Evolutionary conservation across 23 red algal species (phyloP).

Genomic region (Chondrus crispus): DNA sequence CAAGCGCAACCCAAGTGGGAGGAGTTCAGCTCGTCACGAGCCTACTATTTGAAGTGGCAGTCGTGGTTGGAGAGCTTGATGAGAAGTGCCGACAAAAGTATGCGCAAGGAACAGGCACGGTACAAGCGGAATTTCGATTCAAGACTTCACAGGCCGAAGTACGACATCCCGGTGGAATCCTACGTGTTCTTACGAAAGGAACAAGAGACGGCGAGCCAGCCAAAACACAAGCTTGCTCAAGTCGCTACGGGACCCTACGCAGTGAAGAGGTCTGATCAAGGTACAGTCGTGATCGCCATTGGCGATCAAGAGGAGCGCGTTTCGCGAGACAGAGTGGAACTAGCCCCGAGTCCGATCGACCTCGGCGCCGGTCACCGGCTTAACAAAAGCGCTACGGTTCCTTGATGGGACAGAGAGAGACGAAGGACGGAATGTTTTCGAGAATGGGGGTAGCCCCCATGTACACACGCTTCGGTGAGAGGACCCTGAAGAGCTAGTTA

Average conservation of each 20-base stretch:
- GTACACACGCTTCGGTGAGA: too few species aligned
- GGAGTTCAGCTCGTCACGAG: not conserved
- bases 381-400: too few species aligned
- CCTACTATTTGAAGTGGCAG: not conserved
- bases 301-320: not conserved
- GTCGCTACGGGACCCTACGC: not conserved
- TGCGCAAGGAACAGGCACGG: not conserved
- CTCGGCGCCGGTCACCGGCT: too few species aligned
- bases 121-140: constrained; percentile 11
- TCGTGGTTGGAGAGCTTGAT: not conserved
- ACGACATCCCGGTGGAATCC: not conserved
- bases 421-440: too few species aligned
- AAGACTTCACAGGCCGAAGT: not conserved
- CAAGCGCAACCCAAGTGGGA: not conserved
- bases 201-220: not conserved
- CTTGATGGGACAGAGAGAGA: too few species aligned
- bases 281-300: not conserved
- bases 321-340: not conserved
- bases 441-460: too few species aligned
- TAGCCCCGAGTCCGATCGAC: not conserved
- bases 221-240: not conserved
- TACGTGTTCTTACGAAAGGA: not conserved
- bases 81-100: not conserved
- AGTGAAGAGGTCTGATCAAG: not conserved
- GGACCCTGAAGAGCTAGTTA: too few species aligned